A percentile compares a stretch with the other conserved stretches of the same genome.
phyloP scores from a whole-genome alignment of 257 asterid species.

The Ehretia macrophylla region DNA sequence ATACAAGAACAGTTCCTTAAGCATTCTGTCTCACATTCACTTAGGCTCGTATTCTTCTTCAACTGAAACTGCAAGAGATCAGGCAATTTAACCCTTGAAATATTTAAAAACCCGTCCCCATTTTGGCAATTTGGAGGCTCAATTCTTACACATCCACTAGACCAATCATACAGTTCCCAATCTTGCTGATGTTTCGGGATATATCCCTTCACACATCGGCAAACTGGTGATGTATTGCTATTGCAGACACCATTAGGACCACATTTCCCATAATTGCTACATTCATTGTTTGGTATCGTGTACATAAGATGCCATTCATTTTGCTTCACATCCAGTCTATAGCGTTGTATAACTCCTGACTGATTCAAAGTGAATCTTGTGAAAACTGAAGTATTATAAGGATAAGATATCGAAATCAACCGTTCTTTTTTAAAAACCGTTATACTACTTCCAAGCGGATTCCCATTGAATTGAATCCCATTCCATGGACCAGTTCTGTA shows the following conservation, averaged over 20 bases:
- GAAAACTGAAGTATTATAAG: neutral
- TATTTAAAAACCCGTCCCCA: conserved; percentile 22
- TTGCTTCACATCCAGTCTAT: conserved; percentile 2
- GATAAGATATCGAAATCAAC: neutral
- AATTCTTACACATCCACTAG: conserved; percentile 26
- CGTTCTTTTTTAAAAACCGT: neutral
- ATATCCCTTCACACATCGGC: conserved; percentile 27
- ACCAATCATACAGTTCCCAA: conserved; percentile 25
- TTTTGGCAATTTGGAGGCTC: conserved; percentile 16
- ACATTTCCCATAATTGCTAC: conserved; percentile 18
- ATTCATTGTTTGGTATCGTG: conserved; percentile 9
- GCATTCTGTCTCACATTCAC: conserved; percentile 26
- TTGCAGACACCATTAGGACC: conserved; percentile 29
- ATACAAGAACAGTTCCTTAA: conserved; percentile 29
- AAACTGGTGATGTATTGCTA: conserved; percentile 17
- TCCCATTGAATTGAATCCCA: conserved; percentile 16
- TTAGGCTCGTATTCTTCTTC: conserved; percentile 18
- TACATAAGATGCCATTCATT: conserved; percentile 9
- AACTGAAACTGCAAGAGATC: conserved; percentile 22
- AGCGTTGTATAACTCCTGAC: neutral
- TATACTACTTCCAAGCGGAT: neutral
- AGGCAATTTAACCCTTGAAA: conserved; percentile 25
- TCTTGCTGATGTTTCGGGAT: conserved; percentile 16
- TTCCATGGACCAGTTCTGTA: conserved; percentile 20
- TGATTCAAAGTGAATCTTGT: neutral